Base-by-base conservation (phyloP, 306 rosid species). In the Trifolium dubium region DNA sequence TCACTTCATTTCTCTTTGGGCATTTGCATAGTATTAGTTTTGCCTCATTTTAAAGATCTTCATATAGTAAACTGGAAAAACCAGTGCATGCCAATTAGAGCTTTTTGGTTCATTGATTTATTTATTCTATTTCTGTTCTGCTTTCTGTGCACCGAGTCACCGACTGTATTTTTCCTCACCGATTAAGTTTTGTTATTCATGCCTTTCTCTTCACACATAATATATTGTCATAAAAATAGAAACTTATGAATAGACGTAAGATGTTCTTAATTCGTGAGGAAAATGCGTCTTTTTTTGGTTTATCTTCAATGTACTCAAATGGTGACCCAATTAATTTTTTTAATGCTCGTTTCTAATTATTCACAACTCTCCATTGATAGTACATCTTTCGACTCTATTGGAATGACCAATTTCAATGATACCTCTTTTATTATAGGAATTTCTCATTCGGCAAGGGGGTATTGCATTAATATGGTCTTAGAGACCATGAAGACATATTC, bases 401-500 rank as follows among this genome's bases (percentile, higher is more conserved):
- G 54, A 54, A 37, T 64, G 65, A 63, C 72, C 46, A 39, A 10
- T 71, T 59, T 70, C 40, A 17, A 77, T 64, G 30, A 32, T 73
- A 40, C 67, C 15, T 80, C 77, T 62, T 62, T 70, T 35, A 28
- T 77, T 79, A 10, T 59, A 93, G 98, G 97, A 79, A 84, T 93
- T 58, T 93, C 98, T 72, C 88, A 88, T 67, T 91, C 98, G 59
- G 98, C 97, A 3, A 86, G 97, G 83, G 98, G 97, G 3, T 93
- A 91, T 80, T 89, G 98, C 90, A 85, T 93, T 68, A 89, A 71
- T 68, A 80, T 85, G 69, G 90, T 89, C 71, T 51, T 89, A 23
- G 98, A 93, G 92, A 89, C 98, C 61, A 93, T 93, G 98, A 93
- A 93, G 88, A 84, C 97, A 2, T 91, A 80, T 79, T 85, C 86